Conservation (phyloP, 306 rosid species). For the Cicer chorassanicum region DNA sequence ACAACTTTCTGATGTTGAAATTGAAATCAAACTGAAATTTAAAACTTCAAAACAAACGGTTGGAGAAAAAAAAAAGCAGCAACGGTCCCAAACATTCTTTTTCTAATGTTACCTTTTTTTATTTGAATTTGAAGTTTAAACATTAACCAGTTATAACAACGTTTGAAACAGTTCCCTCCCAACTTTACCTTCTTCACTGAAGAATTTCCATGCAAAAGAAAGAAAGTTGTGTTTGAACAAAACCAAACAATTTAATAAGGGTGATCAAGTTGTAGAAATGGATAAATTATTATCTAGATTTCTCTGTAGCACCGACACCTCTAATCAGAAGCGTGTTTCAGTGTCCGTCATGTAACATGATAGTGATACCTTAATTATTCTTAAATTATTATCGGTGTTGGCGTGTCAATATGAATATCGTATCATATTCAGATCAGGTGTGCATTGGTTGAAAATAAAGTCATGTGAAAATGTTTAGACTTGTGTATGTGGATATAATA, state of each 20-base stretch:
- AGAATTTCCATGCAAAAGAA: conserved; percentile 48
- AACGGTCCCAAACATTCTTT: conserved; percentile 57
- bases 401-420: no score
- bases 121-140: conserved; percentile 87
- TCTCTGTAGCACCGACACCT: neutral
- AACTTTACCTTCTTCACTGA: conserved; percentile 42
- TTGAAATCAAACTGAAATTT: conserved; percentile 55
- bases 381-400: no score
- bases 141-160: conserved; percentile 33
- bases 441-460: neutral
- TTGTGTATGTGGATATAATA: neutral
- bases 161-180: conserved; percentile 84
- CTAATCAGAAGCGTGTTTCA: no score
- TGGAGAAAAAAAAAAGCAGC: conserved; percentile 43
- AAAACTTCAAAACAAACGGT: conserved; percentile 57
- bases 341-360: no score
- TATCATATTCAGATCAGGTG: no score
- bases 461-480: neutral
- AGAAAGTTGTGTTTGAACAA: conserved; percentile 40
- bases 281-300: conserved; percentile 20
- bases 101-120: conserved; percentile 52
- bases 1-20: conserved; percentile 43
- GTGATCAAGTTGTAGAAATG: conserved; percentile 51
- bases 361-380: no score
- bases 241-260: conserved; percentile 28